Conservation (phyloP, 805 yeast species). For the Yarrowia sp. region DNA sequence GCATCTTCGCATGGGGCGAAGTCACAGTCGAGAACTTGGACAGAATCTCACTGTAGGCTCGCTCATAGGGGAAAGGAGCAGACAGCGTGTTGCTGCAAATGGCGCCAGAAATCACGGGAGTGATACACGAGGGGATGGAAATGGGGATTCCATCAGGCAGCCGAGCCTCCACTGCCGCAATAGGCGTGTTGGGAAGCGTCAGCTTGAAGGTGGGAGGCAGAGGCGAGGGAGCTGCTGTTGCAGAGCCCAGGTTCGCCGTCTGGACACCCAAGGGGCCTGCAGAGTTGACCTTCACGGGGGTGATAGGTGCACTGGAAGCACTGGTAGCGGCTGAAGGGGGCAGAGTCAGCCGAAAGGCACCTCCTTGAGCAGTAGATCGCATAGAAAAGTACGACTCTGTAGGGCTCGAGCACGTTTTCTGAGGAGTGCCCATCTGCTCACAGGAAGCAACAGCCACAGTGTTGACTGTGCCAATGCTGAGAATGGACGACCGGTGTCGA, state of each 20-base stretch:
- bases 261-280: background rate
- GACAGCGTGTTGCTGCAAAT: constrained; percentile 17
- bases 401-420: constrained; percentile 7
- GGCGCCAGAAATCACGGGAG: constrained; percentile 4
- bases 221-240: background rate
- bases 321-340: constrained; percentile 12
- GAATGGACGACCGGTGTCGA: constrained; percentile 14
- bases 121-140: constrained; percentile 17
- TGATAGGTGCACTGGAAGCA: constrained; percentile 20
- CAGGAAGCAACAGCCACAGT: background rate
- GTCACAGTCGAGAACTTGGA: constrained; percentile 33
- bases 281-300: background rate
- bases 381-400: constrained; percentile 18
- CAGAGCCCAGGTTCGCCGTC: background rate
- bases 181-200: constrained; percentile 6
- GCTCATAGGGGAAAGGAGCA: constrained; percentile 30
- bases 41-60: constrained; percentile 33
- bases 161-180: background rate
- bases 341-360: constrained; percentile 8
- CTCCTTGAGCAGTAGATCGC: constrained; percentile 2
- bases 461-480: background rate
- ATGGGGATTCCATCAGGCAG: constrained; percentile 13
- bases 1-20: constrained; percentile 35
- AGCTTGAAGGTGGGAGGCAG: background rate
- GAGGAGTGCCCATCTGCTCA: background rate